A percentile compares a stretch with the other conserved stretches of the same genome.
Evolutionary conservation across 371 early-diverging fungal species (phyloP).

Genomic region (Mortierella sp.): DNA sequence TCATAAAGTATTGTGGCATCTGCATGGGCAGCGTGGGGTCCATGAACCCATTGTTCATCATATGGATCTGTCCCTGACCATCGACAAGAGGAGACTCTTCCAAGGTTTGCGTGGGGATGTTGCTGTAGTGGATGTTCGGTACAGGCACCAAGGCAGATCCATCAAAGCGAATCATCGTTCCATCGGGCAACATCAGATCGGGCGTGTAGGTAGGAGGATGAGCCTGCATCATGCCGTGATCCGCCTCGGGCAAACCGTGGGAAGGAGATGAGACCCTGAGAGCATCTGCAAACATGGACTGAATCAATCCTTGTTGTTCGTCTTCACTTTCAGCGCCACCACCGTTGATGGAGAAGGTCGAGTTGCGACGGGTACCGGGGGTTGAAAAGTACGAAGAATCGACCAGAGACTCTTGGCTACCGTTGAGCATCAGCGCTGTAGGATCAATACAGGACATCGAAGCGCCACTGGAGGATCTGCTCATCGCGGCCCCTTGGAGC

Average conservation of each 20-base stretch:
- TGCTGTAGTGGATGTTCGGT: not conserved
- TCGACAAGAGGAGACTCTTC: not conserved
- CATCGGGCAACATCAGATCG: conserved; percentile 33
- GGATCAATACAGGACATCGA: conserved; percentile 25
- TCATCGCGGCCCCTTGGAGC: conserved; percentile 1
- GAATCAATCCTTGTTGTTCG: conserved; percentile 11
- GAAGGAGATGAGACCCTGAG: conserved; percentile 6
- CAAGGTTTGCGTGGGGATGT: not conserved
- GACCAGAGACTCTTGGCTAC: not conserved
- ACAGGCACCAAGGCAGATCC: conserved; percentile 20
- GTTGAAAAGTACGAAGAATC: conserved; percentile 13
- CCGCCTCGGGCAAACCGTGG: not conserved
- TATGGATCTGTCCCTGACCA: not conserved
- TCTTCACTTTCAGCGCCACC: conserved; percentile 12
- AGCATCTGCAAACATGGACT: conserved; percentile 13
- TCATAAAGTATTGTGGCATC: not conserved
- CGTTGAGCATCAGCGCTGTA: conserved; percentile 11
- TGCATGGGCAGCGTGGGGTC: not conserved
- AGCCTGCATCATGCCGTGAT: not conserved
- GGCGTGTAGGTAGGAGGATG: not conserved
- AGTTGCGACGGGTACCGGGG: conserved; percentile 9
- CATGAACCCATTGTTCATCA: not conserved
- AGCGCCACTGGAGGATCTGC: conserved; percentile 21
- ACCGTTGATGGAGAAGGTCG: conserved; percentile 4
- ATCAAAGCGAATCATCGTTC: conserved; percentile 29